phyloP scores from a whole-genome alignment of 257 asterid genomes.

The Capsicum pubescens region DNA sequence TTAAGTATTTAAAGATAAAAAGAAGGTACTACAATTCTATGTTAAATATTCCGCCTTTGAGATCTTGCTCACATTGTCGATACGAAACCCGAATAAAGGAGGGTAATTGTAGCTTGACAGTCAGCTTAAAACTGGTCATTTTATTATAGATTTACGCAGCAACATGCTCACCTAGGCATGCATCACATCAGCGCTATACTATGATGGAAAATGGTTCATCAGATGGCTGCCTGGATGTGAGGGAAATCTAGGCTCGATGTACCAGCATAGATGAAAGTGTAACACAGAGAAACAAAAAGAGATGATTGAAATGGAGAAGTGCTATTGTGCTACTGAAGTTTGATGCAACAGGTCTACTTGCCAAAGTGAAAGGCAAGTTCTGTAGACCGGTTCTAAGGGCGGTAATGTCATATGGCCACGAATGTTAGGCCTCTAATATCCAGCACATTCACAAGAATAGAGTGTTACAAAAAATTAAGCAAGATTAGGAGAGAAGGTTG shows the following conservation, averaged over 20 bases:
- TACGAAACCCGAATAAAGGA: neutral
- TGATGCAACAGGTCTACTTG: neutral
- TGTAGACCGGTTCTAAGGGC: neutral
- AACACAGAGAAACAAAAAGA: neutral
- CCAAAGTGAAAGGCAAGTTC: neutral
- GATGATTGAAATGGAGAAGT: neutral
- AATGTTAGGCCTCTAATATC: conserved; percentile 1
- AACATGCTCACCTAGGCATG: neutral
- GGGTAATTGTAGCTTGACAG: neutral
- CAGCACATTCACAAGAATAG: neutral
- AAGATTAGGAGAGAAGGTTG: neutral
- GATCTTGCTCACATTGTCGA: neutral
- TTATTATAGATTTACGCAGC: neutral
- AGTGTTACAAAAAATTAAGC: neutral
- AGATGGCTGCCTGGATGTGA: neutral
- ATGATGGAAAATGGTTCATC: neutral
- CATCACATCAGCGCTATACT: neutral
- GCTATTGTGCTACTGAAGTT: neutral
- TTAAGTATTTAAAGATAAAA: neutral
- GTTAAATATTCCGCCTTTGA: neutral
- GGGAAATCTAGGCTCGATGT: neutral
- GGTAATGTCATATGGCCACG: neutral
- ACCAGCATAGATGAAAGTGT: neutral
- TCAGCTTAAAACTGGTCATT: neutral
- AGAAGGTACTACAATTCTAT: neutral